Base-by-base conservation (phyloP, 768 basidiomycete species). In the Rubroboletus pulcherrimus region DNA sequence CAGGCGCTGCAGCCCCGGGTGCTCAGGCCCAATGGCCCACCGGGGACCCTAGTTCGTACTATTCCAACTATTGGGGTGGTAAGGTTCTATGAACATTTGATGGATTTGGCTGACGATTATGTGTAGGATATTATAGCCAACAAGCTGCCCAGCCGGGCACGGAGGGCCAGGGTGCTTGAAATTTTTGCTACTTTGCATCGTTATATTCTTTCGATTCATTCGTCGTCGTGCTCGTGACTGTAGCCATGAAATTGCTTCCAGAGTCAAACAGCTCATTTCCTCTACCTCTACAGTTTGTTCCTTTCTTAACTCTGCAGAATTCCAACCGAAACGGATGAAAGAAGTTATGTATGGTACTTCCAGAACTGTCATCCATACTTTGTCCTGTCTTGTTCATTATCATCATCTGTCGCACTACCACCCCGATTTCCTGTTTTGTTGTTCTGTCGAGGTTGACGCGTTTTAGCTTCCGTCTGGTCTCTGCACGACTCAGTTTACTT, bases 1-100 rank as follows among this genome's bases (percentile, higher is more conserved):
- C 64, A 5, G 72, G 70, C n/a, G 73, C 72, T 14, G 80, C 78
- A 10, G 81, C 78, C 14, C 81, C 82, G 59, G 78, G 81, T 35
- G 81, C 79, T 46, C 87, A 89, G 70, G 84, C 82, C 45, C 89
- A 91, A 65, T 93, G 91, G 89, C 82, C 82, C 29, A 77, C 80
- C 26, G 81, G 84, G 45, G 89, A 91, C 66, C 84, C 87, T 54
- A 86, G 75, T 66, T 80, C 79, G 56, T 90, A 90, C 72, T 90
- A 90, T 71, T 83, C 83, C 53, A 87, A 87, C 68, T 90, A 91
- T 69, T 91, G 89, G 89, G 86, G 88, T 68, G 87, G 89, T 91
- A 56, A 65, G 85, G 49, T 55, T 51, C 9, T 35, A 21, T 50
- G 35, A 30, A 17, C 17, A 11, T 30, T 56, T 48, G 17, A 10